Base-by-base conservation (phyloP, 306 rosid genomes). In the Cicer chorassanicum region DNA sequence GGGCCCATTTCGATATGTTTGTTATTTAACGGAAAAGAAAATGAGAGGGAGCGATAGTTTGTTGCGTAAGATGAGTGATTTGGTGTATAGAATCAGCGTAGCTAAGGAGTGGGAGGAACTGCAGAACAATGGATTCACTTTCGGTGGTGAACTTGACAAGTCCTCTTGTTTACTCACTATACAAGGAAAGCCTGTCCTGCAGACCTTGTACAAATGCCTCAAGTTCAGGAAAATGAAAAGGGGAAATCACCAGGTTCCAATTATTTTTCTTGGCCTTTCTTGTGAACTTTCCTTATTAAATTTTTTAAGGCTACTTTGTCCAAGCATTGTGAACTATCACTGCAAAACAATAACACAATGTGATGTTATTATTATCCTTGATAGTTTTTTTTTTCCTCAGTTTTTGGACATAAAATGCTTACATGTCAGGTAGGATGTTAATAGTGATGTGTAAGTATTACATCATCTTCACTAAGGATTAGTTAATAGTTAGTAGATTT, bases 101-200 rank as follows among this genome's bases (percentile, higher is more conserved):
- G 84, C 82, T 8, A 51, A 72, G 61, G 98, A 93, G 84, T 89
- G 97, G 98, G 89, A 86, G 41, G 86, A 74, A 81, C 73, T 88
- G 82, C 94, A 86, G 80, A 82, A 9, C 15, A 64, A 48, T 53
- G 91, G 92, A 6, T 86, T 83, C 36, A 40, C 1, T 75, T 83
- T 59, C 57, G 93, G 97, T 21, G 92, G 94, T 10, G 81, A 87
- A 0, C 87, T 89, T 72, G 98, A 93, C 73, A 89, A 81, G 67
- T 73, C 84, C 61, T 85, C 92, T 2, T 14, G 8, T 50, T 50
- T 18, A n/a, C 55, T 14, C 55, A 1, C 55, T n/a, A 18, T 6
- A n/a, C 55, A 50, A n/a, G 19, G 43, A 1, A 5, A 7, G 43
- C 43, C 8, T 40, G 43, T 40, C 43, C 43, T 15, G 59, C 21